Conservation (phyloP, 2,329 filamentous ascomycete genomes). For the Cadophora sp. region DNA sequence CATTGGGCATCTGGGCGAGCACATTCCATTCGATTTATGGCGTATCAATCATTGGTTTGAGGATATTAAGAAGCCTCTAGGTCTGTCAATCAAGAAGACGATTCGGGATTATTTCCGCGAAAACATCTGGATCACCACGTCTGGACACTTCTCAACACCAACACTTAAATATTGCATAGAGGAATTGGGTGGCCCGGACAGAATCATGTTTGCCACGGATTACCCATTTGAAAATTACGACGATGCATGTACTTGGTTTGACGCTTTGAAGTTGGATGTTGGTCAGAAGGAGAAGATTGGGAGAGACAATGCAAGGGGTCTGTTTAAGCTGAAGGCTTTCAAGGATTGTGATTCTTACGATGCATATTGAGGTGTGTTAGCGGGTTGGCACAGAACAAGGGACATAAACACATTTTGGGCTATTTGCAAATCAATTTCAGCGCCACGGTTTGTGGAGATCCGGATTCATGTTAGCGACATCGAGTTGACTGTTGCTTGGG, state of each 20-base stretch:
- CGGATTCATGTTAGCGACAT: too few relatives aligned
- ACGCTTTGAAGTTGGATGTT: slow-evolving; percentile 31
- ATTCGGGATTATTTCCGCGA: slow-evolving; percentile 59
- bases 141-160: slow-evolving; percentile 60
- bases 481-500: too few relatives aligned
- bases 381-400: not conserved
- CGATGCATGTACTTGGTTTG: slow-evolving; percentile 50
- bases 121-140: slow-evolving; percentile 64
- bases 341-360: slow-evolving; percentile 15
- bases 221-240: slow-evolving; percentile 58
- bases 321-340: slow-evolving; percentile 46
- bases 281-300: slow-evolving; percentile 46
- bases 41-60: slow-evolving; percentile 62
- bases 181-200: slow-evolving; percentile 53
- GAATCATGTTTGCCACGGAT: slow-evolving; percentile 60
- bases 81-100: slow-evolving; percentile 47
- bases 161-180: slow-evolving; percentile 57
- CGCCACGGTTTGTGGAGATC: not conserved
- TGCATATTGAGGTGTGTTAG: not conserved
- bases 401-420: not conserved
- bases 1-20: slow-evolving; percentile 56
- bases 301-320: slow-evolving; percentile 52
- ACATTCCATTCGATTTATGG: slow-evolving; percentile 57
- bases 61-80: slow-evolving; percentile 54
- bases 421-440: not conserved